phyloP scores from a whole-genome alignment of 208 protist genomes.

The Trypanosoma mega region DNA sequence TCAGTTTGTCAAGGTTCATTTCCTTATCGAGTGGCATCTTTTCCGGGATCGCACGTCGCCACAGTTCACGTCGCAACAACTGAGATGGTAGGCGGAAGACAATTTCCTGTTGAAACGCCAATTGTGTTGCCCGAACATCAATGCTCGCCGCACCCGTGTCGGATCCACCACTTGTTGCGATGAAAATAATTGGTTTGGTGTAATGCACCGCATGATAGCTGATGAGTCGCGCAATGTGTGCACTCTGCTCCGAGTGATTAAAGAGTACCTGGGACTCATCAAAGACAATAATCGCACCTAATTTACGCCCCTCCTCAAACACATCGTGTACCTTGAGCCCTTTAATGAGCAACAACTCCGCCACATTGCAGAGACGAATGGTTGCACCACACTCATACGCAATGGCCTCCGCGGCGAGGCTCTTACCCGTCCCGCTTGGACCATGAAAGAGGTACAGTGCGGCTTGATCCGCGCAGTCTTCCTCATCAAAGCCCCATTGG shows the following conservation, averaged over 20 bases:
- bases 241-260: conserved; percentile 60
- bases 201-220: conserved; percentile 79
- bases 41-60: conserved; percentile 65
- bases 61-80: conserved; percentile 63
- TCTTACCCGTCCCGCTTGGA: conserved; percentile 85
- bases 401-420: conserved; percentile 85
- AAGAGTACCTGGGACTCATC: conserved; percentile 88
- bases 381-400: conserved; percentile 89
- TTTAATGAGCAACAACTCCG: conserved; percentile 56
- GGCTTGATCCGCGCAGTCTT: conserved; percentile 51
- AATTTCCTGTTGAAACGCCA: conserved; percentile 62
- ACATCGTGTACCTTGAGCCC: conserved; percentile 56
- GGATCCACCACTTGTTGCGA: conserved; percentile 64
- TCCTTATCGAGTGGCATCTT: conserved; percentile 52
- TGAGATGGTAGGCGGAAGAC: conserved; percentile 56
- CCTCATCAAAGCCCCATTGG: conserved; percentile 87
- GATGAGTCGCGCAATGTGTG: conserved; percentile 72
- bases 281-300: conserved; percentile 88
- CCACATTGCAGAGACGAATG: conserved; percentile 85
- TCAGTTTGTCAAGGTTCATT: conserved; percentile 65
- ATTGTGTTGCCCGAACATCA: conserved; percentile 44
- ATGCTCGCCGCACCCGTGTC: conserved; percentile 28
- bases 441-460: conserved; percentile 75
- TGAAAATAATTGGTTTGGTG: conserved; percentile 73
- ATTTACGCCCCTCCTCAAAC: conserved; percentile 77